Percentiles rank a stretch among this genome's conserved stretches.
Conservation (phyloP, 1,139 yeast species). For the Suhomyces yuchorum region DNA sequence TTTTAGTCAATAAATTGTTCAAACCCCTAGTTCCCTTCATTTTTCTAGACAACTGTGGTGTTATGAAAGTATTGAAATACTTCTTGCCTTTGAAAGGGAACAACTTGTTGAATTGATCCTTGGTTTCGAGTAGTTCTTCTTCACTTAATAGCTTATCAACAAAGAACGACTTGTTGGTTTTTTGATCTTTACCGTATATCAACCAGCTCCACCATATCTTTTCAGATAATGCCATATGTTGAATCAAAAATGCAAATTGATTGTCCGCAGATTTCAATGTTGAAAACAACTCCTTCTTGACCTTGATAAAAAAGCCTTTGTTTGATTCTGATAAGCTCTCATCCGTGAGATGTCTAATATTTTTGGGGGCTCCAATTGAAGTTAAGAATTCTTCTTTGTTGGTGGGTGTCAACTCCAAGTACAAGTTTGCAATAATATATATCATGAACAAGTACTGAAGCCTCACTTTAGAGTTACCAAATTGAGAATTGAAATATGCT, state of each 20-base stretch:
- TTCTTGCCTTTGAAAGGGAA: slow-evolving; percentile 37
- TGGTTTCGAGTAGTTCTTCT: slow-evolving; percentile 25
- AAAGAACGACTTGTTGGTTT: slow-evolving; percentile 34
- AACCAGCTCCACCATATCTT: slow-evolving; percentile 48
- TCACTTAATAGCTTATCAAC: slow-evolving; percentile 24
- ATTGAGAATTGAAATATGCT: slow-evolving; percentile 27
- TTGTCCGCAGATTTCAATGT: slow-evolving; percentile 27
- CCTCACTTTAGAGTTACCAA: slow-evolving; percentile 33
- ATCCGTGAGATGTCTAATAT: slow-evolving; percentile 41
- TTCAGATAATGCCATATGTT: slow-evolving; percentile 32
- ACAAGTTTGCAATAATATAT: slow-evolving; percentile 33
- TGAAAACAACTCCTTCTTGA: slow-evolving; percentile 32
- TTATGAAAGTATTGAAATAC: slow-evolving; percentile 46
- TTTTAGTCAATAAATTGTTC: slow-evolving; percentile 22
- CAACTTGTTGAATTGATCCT: slow-evolving; percentile 21
- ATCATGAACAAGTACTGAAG: slow-evolving; percentile 36
- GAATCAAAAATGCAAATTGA: slow-evolving; percentile 32
- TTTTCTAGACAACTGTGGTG: slow-evolving; percentile 47
- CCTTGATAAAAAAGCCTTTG: slow-evolving; percentile 24
- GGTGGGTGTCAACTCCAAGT: slow-evolving; percentile 29
- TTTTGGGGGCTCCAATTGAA: slow-evolving; percentile 28
- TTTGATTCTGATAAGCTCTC: slow-evolving; percentile 32
- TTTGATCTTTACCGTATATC: slow-evolving; percentile 39
- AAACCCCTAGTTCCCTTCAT: slow-evolving; percentile 43
- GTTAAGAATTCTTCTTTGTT: slow-evolving; percentile 29